Evolutionary conservation across 2,329 filamentous ascomycete genomes (phyloP), one percentile per base, ranked within the genome.

Genomic region (Trichoderma sp.): DNA sequence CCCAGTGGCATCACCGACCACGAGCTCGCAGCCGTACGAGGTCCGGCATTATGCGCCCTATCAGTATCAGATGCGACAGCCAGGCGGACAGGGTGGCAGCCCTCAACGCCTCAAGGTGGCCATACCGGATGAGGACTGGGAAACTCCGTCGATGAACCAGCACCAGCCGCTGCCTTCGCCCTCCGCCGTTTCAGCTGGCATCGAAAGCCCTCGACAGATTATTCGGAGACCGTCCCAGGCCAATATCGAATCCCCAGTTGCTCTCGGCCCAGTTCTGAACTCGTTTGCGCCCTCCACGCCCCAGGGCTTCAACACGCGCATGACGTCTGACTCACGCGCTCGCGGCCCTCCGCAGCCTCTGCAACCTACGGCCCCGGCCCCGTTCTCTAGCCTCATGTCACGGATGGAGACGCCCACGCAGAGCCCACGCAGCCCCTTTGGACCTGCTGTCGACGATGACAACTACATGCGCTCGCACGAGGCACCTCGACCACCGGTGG

Each of bases 271-370:
- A 15, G 50, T 44, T 15, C 24, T 51, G 41, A 50, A 43, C 41
- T 69, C 71, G 48, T 70, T 74, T 1, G 66, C 70, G 3, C 70
- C 69, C 50, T 30, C 50, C 15, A 64, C 70, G 1, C 72, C 72
- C 1, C 72, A 71, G 17, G 68, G 72, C 45, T 71, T 74, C 56
- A 69, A 72, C 12, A 59, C 73, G 9, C 71, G 73, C 10, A 66
- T 73, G 26, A 69, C 69, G 41, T 70, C 73, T 0, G 69, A 72
- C 12, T 59, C 47, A 6, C 66, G 64, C 5, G 69, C 71, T 7
- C 67, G 67, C 5, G 67, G 73, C 3, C 68, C 68, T 0, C 70
- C 69, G 4, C 67, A 67, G 5, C 71, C 74, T 3, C 63, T 70
- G 14, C 68, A 64, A 24, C 67, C 73, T 2, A 39, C 14, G 34